Percentiles rank a stretch among this genome's conserved stretches.
Conservation (phyloP, 2,329 filamentous ascomycete species). For the Tolypocladium guangdongense region DNA sequence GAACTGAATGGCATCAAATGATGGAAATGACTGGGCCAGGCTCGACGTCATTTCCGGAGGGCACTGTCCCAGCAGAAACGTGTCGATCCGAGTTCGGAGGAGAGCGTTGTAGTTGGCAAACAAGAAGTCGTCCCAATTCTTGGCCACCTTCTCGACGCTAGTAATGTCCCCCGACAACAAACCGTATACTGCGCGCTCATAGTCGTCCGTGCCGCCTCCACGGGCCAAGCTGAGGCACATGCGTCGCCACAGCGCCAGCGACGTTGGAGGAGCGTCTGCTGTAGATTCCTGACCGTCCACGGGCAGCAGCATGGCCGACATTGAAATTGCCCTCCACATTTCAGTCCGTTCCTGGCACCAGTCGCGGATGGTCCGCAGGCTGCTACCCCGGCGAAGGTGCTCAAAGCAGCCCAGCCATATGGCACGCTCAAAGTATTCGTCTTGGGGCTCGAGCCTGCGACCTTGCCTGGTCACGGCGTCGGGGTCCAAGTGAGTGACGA, state of each 20-base stretch:
- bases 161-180: conserved; percentile 75
- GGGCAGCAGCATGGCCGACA: conserved; percentile 60
- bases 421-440: conserved; percentile 79
- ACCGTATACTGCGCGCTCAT: conserved; percentile 84
- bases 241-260: conserved; percentile 60
- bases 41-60: conserved; percentile 40
- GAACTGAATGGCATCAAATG: conserved; percentile 54
- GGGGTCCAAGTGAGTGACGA: conserved; percentile 84
- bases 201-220: conserved; percentile 58
- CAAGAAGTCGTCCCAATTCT: conserved; percentile 75
- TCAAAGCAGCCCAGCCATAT: conserved; percentile 95
- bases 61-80: conserved; percentile 49
- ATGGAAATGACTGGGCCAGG: conserved; percentile 47
- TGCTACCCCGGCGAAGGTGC: conserved; percentile 75
- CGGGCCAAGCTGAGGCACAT: conserved; percentile 65
- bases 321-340: conserved; percentile 75
- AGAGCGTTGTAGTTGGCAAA: conserved; percentile 85
- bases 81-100: conserved; percentile 68
- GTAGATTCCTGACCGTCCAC: conserved; percentile 31
- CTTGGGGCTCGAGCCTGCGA: conserved; percentile 65
- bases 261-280: conserved; percentile 25
- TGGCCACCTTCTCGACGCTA: conserved; percentile 66
- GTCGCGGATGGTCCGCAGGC: conserved; percentile 61
- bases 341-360: conserved; percentile 84
- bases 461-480: conserved; percentile 77